Evolutionary conservation across 1,284 basidiomycete species (phyloP).

Genomic region (Malassezia restricta): DNA sequence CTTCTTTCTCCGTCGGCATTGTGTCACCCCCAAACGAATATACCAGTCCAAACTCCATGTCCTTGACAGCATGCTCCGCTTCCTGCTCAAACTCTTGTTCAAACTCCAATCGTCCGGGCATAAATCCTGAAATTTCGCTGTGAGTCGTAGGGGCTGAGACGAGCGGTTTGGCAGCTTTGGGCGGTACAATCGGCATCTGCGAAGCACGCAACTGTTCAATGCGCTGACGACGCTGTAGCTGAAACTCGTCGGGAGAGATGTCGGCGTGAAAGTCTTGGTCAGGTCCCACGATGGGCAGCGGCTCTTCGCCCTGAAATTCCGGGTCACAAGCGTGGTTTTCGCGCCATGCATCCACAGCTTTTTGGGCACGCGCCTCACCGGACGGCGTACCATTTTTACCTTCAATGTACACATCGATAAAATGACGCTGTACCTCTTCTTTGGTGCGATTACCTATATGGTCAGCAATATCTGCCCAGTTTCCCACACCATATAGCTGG

Average conservation of each 20-base stretch:
- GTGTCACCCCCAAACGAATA: slow-evolving; percentile 66
- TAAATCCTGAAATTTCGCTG: slow-evolving; percentile 73
- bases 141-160: slow-evolving; percentile 89
- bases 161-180: slow-evolving; percentile 54
- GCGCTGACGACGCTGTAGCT: slow-evolving; percentile 33
- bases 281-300: slow-evolving; percentile 34
- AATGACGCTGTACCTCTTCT: slow-evolving; percentile 87
- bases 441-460: slow-evolving; percentile 87
- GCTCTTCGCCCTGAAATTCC: slow-evolving; percentile 20
- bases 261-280: slow-evolving; percentile 26
- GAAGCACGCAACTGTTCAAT: slow-evolving; percentile 34
- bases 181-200: slow-evolving; percentile 32
- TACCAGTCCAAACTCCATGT: slow-evolving; percentile 85
- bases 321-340: slow-evolving; percentile 12
- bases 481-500: slow-evolving; percentile 77
- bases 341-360: slow-evolving; percentile 17
- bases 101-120: slow-evolving; percentile 92
- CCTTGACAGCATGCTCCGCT: slow-evolving; percentile 86
- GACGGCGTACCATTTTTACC: slow-evolving; percentile 31
- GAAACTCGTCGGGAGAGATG: slow-evolving; percentile 36
- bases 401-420: slow-evolving; percentile 65
- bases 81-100: slow-evolving; percentile 86
- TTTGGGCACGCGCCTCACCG: slow-evolving; percentile 28
- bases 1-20: slow-evolving; percentile 37
- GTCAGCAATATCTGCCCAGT: slow-evolving; percentile 93